These are phyloP conservation scores for Pythium phragmitis DNA, from an alignment of 352 stramenopile species.

Conservation along the genomic window DNA sequence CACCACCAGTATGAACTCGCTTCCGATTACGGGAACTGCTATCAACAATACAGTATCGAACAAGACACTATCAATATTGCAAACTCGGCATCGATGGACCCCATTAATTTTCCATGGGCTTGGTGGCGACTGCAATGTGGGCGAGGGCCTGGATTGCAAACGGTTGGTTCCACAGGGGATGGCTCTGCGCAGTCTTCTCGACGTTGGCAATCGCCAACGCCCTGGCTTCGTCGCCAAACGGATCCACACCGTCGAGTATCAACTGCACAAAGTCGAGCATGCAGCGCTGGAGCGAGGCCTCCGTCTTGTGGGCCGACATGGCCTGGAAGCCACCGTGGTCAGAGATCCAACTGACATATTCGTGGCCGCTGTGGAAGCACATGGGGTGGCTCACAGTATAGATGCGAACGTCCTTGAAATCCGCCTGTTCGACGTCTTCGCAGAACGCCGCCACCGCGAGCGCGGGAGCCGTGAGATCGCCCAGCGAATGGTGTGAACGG, in stretches of 20 bases:
- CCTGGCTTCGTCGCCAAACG: constrained; percentile 4
- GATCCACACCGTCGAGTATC: constrained; percentile 12
- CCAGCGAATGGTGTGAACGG: neutral
- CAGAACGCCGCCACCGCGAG: constrained; percentile 9
- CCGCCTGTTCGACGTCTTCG: constrained; percentile 18
- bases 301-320: constrained; percentile 9
- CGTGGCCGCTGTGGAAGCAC: constrained; percentile 19
- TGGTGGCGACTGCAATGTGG: constrained; percentile 18
- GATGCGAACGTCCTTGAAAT: constrained; percentile 14
- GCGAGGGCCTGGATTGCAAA: constrained; percentile 9
- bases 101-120: neutral
- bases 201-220: neutral
- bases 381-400: constrained; percentile 16
- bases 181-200: neutral
- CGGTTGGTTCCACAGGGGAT: constrained; percentile 14
- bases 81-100: too few species aligned
- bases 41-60: too few species aligned
- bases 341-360: constrained; percentile 6
- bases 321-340: constrained; percentile 5
- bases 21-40: too few species aligned
- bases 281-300: constrained; percentile 1
- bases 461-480: constrained; percentile 1
- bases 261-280: constrained; percentile 21
- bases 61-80: too few species aligned
- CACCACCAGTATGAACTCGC: too few species aligned